phyloP scores from a whole-genome alignment of 2,329 filamentous ascomycete genomes.

The Aspergillus hortae region DNA sequence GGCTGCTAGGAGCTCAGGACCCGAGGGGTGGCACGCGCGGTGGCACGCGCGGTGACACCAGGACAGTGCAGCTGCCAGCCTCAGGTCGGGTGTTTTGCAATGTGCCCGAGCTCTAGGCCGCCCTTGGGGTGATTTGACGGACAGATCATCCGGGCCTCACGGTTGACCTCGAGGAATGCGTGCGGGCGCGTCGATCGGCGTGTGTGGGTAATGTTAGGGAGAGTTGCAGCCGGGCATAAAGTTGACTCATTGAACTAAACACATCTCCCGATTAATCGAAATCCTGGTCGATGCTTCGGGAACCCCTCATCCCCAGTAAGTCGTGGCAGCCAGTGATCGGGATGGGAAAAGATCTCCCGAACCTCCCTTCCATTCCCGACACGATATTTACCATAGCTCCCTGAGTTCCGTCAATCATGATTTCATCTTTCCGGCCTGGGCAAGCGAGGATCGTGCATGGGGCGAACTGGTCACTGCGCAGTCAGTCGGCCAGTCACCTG shows the following conservation, averaged over 20 bases:
- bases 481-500: slow-evolving; percentile 16
- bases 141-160: slow-evolving; percentile 8
- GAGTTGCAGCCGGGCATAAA: background rate
- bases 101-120: background rate
- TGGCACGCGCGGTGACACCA: slow-evolving; percentile 2
- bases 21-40: background rate
- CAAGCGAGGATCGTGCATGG: slow-evolving; percentile 10
- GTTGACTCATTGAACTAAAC: background rate
- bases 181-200: background rate
- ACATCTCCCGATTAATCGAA: background rate
- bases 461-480: slow-evolving; percentile 5
- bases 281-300: background rate
- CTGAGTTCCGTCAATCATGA: slow-evolving; percentile 3
- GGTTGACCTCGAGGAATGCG: background rate
- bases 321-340: background rate
- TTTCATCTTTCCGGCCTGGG: slow-evolving; percentile 4
- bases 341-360: slow-evolving; percentile 9
- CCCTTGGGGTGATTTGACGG: slow-evolving; percentile 6
- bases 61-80: slow-evolving; percentile 3
- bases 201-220: background rate
- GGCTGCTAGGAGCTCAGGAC: slow-evolving; percentile 1
- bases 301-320: background rate
- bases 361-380: background rate
- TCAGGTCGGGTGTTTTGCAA: background rate
- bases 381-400: background rate